These are phyloP conservation scores for Cutaneotrichosporon cavernicola DNA, from an alignment of 1,284 basidiomycete species.

Conservation along the genomic window DNA sequence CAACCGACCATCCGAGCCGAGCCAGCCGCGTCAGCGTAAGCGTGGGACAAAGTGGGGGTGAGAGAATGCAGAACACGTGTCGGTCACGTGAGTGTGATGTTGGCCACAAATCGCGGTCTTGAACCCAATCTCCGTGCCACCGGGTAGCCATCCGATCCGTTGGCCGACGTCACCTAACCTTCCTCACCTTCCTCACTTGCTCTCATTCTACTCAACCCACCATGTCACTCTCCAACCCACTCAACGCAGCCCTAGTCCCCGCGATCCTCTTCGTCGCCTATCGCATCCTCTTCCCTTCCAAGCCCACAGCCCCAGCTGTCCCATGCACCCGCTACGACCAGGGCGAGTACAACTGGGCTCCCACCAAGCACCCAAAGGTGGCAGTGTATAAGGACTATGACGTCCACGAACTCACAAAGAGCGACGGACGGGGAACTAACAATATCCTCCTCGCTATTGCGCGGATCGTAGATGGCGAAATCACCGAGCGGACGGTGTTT, in stretches of 20 bases:
- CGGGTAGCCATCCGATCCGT: too few relatives aligned
- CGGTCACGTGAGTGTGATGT: too few relatives aligned
- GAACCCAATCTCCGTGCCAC: too few relatives aligned
- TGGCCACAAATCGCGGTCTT: too few relatives aligned
- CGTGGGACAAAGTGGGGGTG: too few relatives aligned
- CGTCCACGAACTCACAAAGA: slow-evolving; percentile 67
- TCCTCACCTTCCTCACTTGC: not conserved
- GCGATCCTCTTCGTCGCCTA: slow-evolving; percentile 74
- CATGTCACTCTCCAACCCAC: slow-evolving; percentile 46
- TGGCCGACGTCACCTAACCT: not conserved
- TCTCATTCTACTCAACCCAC: not conserved
- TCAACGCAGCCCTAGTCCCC: slow-evolving; percentile 67
- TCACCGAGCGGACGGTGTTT: slow-evolving; percentile 72
- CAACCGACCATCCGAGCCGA: too few relatives aligned
- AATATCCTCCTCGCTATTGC: slow-evolving; percentile 81
- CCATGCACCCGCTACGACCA: slow-evolving; percentile 32
- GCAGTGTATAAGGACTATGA: slow-evolving; percentile 74
- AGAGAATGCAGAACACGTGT: too few relatives aligned
- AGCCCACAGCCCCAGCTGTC: slow-evolving; percentile 35
- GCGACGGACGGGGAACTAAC: slow-evolving; percentile 63
- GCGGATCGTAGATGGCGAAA: slow-evolving; percentile 55
- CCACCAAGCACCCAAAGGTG: slow-evolving; percentile 71
- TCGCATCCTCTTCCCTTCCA: slow-evolving; percentile 67
- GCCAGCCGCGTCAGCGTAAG: too few relatives aligned
- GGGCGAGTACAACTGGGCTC: slow-evolving; percentile 79